Base-by-base conservation (phyloP, 2,329 filamentous ascomycete genomes). In the Ophiostoma perfectum region DNA sequence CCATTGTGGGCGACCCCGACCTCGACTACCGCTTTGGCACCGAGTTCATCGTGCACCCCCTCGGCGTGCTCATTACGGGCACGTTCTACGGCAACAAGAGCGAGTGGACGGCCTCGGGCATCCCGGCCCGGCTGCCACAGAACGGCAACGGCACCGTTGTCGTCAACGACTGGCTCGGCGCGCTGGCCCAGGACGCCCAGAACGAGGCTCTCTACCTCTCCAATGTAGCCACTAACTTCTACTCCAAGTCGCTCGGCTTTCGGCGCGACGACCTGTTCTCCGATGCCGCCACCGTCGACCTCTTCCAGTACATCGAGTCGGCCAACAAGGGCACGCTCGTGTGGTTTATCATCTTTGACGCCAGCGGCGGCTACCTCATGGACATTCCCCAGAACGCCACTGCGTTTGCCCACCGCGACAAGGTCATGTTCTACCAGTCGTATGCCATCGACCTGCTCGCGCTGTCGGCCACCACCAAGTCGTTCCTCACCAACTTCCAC, bases 341-440 rank as follows among this genome's bases (percentile, higher is more conserved):
- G 2, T 88, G 87, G 85, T 84, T 85, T 73, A 77, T 88, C 68
- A 86, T 88, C 60, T 89, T 88, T 73, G 85, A 89, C 73, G 81
- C 85, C 0, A 80, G 82, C 16, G 87, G 86, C 60, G 88, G 88
- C 9, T 86, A 86, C 12, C 81, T 86, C 66, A 82, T 80, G 72
- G 86, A 89, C 69, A 77, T 84, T 0, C 77, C 86, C 0, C 75
- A 76, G 70, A 80, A 87, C 72, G 82, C 82, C 9, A 88, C 87
- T 0, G 83, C 86, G 7, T 90, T 88, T 73, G 81, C 83, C 0
- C 87, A 90, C 73, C 83, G 88, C 64, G 84, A 90, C 78, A 85
- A 85, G 71, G 72, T 88, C 55, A 83, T 89, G 76, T 88, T 87
- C 78, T 83, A 87, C 74, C 85, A 90, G 73, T 84, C 83, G 0